phyloP scores from a whole-genome alignment of 139 green algal species.

The Gonium pectorale region DNA sequence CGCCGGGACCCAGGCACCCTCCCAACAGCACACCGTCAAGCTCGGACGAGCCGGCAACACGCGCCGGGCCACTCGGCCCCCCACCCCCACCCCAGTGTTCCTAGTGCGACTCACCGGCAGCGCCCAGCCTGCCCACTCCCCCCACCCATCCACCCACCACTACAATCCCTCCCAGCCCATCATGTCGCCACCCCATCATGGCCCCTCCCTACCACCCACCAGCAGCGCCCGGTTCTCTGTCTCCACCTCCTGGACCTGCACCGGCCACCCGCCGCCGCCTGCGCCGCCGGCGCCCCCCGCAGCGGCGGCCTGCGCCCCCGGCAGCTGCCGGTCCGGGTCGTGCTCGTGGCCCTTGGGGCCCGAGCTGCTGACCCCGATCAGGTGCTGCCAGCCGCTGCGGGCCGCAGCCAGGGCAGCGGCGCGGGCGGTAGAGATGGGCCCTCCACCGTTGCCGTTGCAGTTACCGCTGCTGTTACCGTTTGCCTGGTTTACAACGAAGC shows the following conservation, averaged over 20 bases:
- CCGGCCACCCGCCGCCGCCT: conserved; percentile 21
- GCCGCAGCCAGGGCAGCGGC: background rate
- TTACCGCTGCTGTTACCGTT: background rate
- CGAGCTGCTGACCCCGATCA: background rate
- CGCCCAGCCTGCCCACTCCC: background rate
- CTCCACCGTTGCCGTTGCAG: background rate
- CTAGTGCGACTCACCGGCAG: too few species aligned
- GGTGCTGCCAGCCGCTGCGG: background rate
- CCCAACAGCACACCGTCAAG: background rate
- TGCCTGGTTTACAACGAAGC: background rate
- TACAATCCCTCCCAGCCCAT: background rate
- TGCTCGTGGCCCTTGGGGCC: background rate
- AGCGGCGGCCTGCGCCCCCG: too few species aligned
- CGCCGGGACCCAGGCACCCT: too few species aligned
- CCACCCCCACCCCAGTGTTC: background rate
- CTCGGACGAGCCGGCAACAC: background rate
- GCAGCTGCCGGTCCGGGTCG: background rate
- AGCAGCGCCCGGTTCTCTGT: conserved; percentile 44
- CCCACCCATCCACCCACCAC: background rate
- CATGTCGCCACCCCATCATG: background rate
- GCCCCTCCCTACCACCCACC: background rate
- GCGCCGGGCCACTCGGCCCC: too few species aligned
- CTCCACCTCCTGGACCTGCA: conserved; percentile 45
- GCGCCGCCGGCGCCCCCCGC: background rate
- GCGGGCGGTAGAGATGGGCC: background rate